These are phyloP conservation scores for Lophiotrema nucula DNA, from an alignment of 495 filamentous ascomycete genomes.

Conservation along the genomic window DNA sequence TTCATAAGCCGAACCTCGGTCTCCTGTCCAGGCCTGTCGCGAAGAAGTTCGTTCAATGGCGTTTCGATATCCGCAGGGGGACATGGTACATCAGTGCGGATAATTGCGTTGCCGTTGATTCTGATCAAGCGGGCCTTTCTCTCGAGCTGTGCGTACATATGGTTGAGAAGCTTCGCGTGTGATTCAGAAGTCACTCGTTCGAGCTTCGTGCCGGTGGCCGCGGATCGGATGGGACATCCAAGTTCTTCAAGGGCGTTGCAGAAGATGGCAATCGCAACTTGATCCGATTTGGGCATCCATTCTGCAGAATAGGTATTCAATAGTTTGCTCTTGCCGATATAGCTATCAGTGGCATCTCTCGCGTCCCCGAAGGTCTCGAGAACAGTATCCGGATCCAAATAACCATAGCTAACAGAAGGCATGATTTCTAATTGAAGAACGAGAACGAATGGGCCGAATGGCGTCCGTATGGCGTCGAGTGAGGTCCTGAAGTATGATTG, in stretches of 20 bases:
- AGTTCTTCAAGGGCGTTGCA: constrained; percentile 17
- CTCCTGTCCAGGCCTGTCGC: constrained; percentile 8
- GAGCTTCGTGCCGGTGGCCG: not conserved
- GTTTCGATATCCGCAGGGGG: not conserved
- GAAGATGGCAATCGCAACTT: constrained; percentile 3
- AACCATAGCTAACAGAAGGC: too few relatives aligned
- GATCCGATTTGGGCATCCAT: too few relatives aligned
- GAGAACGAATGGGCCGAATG: too few relatives aligned
- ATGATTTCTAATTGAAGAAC: too few relatives aligned
- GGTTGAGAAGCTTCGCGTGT: constrained; percentile 5
- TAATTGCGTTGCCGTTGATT: not conserved
- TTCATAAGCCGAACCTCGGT: not conserved
- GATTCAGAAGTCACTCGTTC: not conserved
- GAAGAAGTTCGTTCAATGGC: not conserved
- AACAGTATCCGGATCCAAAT: too few relatives aligned
- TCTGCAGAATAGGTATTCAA: too few relatives aligned
- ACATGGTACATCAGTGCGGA: not conserved
- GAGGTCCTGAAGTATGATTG: too few relatives aligned
- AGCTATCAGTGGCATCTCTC: not conserved
- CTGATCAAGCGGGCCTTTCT: not conserved
- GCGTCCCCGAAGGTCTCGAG: constrained; percentile 5
- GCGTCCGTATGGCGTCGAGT: too few relatives aligned
- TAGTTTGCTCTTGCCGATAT: too few relatives aligned
- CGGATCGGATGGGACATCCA: constrained; percentile 1
- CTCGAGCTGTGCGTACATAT: constrained; percentile 11